These are phyloP conservation scores for Asterionellopsis glacialis DNA, from an alignment of 108 stramenopile species.

Conservation along the genomic window DNA sequence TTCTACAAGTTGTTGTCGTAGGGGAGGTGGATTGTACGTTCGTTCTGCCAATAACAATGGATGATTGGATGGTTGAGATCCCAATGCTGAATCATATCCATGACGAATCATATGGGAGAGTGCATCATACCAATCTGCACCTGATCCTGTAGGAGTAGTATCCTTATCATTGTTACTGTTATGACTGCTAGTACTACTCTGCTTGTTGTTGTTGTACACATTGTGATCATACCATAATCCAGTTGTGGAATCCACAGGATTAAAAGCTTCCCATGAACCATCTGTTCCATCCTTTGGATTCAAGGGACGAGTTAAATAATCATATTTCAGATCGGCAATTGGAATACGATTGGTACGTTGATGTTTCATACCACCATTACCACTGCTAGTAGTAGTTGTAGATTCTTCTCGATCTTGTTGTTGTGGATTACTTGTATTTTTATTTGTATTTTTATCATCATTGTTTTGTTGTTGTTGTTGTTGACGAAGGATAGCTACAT, in stretches of 20 bases:
- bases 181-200: slow-evolving; percentile 1
- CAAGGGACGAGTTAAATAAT: slow-evolving; percentile 44
- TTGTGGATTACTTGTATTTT: too few relatives aligned
- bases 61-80: slow-evolving; percentile 25
- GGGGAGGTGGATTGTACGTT: slow-evolving; percentile 74
- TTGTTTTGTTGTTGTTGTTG: slow-evolving; percentile 25
- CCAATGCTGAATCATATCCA: slow-evolving; percentile 35
- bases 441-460: neutral
- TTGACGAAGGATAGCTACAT: slow-evolving; percentile 9
- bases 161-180: neutral
- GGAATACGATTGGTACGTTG: slow-evolving; percentile 12
- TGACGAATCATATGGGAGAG: slow-evolving; percentile 37
- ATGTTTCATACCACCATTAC: neutral
- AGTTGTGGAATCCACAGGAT: slow-evolving; percentile 73
- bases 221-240: slow-evolving; percentile 54
- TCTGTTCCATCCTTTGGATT: slow-evolving; percentile 29
- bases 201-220: neutral
- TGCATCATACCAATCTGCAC: slow-evolving; percentile 46
- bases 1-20: slow-evolving; percentile 74
- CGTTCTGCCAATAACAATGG: slow-evolving; percentile 71
- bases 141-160: neutral
- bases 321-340: slow-evolving; percentile 40
- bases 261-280: slow-evolving; percentile 53
- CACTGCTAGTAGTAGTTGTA: neutral
- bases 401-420: slow-evolving; percentile 11